Percentiles rank a stretch among this genome's conserved stretches.
Conservation (phyloP, 2,329 filamentous ascomycete genomes). For the Leptographium radiaticola region DNA sequence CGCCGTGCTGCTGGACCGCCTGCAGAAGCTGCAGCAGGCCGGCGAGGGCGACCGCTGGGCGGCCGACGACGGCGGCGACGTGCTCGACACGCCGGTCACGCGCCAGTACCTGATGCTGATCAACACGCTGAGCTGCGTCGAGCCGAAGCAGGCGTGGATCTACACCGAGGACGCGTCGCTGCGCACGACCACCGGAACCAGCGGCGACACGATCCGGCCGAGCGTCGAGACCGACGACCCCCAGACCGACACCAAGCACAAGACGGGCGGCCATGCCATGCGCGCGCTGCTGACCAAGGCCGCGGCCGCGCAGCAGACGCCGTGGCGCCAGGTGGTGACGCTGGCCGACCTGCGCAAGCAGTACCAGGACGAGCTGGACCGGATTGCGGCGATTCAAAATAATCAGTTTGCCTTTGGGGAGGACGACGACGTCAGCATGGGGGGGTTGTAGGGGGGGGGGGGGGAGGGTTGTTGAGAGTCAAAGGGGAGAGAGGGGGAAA, state of each 20-base stretch:
- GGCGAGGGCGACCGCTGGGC: conserved; percentile 41
- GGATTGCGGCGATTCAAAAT: conserved; percentile 74
- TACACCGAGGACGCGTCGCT: conserved; percentile 30
- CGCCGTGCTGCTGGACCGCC: conserved; percentile 46
- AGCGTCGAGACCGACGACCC: neutral
- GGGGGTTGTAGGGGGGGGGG: neutral
- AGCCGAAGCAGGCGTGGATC: conserved; percentile 71
- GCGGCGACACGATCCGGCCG: neutral
- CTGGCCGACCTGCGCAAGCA: conserved; percentile 76
- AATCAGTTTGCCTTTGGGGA: conserved; percentile 72
- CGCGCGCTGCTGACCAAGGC: conserved; percentile 14
- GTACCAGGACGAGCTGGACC: conserved; percentile 82
- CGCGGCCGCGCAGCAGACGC: conserved; percentile 11
- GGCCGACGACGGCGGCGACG: conserved; percentile 30
- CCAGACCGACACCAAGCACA: neutral
- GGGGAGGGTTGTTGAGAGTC: neutral
- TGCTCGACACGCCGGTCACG: conserved; percentile 50
- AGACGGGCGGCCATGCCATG: conserved; percentile 8
- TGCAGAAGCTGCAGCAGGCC: conserved; percentile 46
- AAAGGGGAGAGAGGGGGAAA: neutral
- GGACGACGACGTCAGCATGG: neutral
- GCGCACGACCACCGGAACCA: neutral
- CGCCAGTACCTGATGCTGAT: conserved; percentile 82
- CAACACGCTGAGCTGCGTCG: conserved; percentile 81
- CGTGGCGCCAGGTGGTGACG: conserved; percentile 66